These are phyloP conservation scores for Penicillium odoratum DNA, from an alignment of 495 filamentous ascomycete species.

Conservation along the genomic window DNA sequence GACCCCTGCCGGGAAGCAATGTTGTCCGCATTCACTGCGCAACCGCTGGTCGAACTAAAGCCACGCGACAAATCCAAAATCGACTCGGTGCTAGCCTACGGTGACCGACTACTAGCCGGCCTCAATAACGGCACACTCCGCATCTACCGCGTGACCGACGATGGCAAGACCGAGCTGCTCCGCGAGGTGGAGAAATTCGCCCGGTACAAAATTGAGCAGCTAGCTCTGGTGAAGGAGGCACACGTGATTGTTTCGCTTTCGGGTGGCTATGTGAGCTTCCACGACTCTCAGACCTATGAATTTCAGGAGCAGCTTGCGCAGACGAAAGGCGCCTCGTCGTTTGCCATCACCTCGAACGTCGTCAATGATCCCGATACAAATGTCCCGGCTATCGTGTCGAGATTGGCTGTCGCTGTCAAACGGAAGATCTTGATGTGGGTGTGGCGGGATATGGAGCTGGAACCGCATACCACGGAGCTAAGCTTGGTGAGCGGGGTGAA, in stretches of 20 bases:
- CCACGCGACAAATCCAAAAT: constrained; percentile 93
- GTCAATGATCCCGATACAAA: constrained; percentile 83
- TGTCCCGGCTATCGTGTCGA: constrained; percentile 85
- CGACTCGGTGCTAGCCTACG: constrained; percentile 88
- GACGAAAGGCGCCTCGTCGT: constrained; percentile 83
- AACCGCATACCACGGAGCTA: constrained; percentile 70
- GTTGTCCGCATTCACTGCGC: constrained; percentile 97
- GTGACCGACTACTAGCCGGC: constrained; percentile 87
- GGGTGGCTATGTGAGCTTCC: constrained; percentile 81
- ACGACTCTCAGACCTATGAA: constrained; percentile 83
- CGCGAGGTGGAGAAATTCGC: constrained; percentile 95
- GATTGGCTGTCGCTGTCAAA: constrained; percentile 90
- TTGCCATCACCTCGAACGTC: constrained; percentile 93
- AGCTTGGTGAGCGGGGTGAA: constrained; percentile 76
- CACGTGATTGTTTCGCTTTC: constrained; percentile 86
- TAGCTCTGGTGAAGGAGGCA: constrained; percentile 92
- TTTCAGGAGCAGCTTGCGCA: constrained; percentile 75
- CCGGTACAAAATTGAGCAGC: constrained; percentile 80
- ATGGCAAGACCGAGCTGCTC: constrained; percentile 70
- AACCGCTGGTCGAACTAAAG: constrained; percentile 94
- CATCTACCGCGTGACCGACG: constrained; percentile 86
- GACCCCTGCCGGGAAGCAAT: constrained; percentile 48
- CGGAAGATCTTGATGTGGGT: constrained; percentile 86
- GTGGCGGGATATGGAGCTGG: constrained; percentile 93
- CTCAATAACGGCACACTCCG: constrained; percentile 85